Percentiles rank a stretch among this genome's conserved stretches.
Evolutionary conservation across 2,329 filamentous ascomycete species (phyloP).

Genomic region (Botrytis hyacinthi): DNA sequence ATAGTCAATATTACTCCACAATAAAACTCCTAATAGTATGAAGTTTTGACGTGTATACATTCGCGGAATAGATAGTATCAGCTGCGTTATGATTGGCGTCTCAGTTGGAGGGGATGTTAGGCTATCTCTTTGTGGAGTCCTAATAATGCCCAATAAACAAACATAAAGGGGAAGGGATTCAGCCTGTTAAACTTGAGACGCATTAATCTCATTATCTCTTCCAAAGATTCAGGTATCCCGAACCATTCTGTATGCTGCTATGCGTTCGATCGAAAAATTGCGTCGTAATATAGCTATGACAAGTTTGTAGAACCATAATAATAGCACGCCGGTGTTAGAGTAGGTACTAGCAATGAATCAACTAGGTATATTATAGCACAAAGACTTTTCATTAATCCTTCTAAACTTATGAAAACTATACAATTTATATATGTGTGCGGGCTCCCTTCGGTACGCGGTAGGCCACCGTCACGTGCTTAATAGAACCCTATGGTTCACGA

Average conservation of each 20-base stretch:
- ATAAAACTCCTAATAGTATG: not conserved
- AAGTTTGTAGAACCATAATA: not conserved
- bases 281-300: rapidly evolving
- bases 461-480: too few relatives aligned
- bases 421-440: too few relatives aligned
- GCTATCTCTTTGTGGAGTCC: not conserved
- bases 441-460: too few relatives aligned
- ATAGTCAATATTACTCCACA: too few relatives aligned
- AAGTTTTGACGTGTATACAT: not conserved
- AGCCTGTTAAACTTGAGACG: rapidly evolving
- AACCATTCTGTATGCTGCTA: rapidly evolving
- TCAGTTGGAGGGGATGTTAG: not conserved
- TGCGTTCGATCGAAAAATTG: rapidly evolving
- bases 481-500: too few relatives aligned
- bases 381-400: too few relatives aligned
- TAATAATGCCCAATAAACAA: not conserved
- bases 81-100: not conserved
- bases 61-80: not conserved
- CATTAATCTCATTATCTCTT: not conserved
- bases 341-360: too few relatives aligned
- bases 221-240: rapidly evolving
- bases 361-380: too few relatives aligned
- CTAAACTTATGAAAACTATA: too few relatives aligned
- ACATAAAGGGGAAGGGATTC: rapidly evolving
- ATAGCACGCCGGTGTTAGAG: too few relatives aligned